Conservation (phyloP, 441 rosid genomes). For the Erodium moschatum region DNA sequence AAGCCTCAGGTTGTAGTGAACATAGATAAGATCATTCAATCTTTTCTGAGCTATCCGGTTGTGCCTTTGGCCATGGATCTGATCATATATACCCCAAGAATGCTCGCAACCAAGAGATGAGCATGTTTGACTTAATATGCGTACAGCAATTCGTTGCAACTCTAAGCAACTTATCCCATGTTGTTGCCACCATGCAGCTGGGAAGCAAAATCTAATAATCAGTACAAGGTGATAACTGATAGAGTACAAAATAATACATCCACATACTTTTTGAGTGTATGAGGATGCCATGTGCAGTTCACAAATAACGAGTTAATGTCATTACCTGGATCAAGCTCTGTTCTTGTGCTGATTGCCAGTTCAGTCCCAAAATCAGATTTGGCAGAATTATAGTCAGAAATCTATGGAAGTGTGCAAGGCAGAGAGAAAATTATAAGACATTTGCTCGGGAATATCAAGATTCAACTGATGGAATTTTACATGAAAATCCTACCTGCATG, state of each 20-base stretch:
- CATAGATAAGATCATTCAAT: constrained; percentile 49
- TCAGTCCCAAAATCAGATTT: constrained; percentile 78
- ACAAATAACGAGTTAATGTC: constrained; percentile 13
- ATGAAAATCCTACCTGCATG: constrained; percentile 51
- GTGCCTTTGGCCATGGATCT: constrained; percentile 40
- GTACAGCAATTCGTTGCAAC: constrained; percentile 67
- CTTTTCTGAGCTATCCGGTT: constrained; percentile 44
- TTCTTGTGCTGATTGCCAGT: constrained; percentile 63
- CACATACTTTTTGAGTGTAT: background rate
- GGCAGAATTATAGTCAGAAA: constrained; percentile 64
- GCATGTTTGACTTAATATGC: constrained; percentile 78
- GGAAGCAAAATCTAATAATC: constrained; percentile 13
- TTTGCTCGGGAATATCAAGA: constrained; percentile 10
- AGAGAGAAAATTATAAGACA: constrained; percentile 9
- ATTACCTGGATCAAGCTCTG: constrained; percentile 72
- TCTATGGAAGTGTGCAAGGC: constrained; percentile 28
- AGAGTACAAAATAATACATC: background rate
- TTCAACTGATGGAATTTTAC: constrained; percentile 8
- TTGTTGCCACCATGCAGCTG: constrained; percentile 87
- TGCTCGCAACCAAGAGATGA: constrained; percentile 71
- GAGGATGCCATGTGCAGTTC: constrained; percentile 9
- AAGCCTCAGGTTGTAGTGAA: constrained; percentile 60
- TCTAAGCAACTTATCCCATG: constrained; percentile 78
- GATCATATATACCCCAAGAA: constrained; percentile 59
- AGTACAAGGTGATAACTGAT: constrained; percentile 10